Conservation (phyloP, 495 filamentous ascomycete genomes). For the Aspergillus leporis region DNA sequence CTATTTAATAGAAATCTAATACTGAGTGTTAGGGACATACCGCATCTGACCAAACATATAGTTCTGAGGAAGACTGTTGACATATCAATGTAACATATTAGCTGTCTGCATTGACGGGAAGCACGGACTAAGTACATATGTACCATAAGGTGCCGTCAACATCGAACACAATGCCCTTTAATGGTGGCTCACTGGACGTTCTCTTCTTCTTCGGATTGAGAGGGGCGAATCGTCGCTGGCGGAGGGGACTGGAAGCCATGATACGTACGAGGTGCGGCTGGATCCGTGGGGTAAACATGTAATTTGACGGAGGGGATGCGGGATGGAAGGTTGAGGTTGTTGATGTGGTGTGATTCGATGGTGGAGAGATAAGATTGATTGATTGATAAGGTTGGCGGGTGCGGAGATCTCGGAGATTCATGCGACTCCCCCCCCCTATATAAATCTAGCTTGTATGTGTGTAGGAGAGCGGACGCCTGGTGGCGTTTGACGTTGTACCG, state of each 20-base stretch:
- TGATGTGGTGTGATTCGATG: neutral
- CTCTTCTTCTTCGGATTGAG: conserved; percentile 40
- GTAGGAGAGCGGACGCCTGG: too few relatives aligned
- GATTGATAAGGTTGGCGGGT: neutral
- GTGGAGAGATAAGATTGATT: neutral
- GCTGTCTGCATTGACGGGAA: neutral
- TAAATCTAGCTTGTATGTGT: neutral
- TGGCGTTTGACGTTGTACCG: too few relatives aligned
- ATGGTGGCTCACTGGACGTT: conserved; percentile 46
- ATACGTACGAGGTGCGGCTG: conserved; percentile 6
- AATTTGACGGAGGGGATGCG: neutral
- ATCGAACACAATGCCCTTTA: conserved; percentile 90
- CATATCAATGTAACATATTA: neutral
- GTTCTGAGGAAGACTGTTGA: conserved; percentile 75
- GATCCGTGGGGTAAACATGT: neutral
- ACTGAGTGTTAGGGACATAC: conserved; percentile 28
- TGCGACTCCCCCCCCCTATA: neutral
- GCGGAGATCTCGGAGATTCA: neutral
- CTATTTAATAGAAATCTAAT: neutral
- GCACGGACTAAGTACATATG: conserved; percentile 31
- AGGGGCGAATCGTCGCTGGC: conserved; percentile 54
- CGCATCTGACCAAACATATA: conserved; percentile 95
- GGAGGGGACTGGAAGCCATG: conserved; percentile 40
- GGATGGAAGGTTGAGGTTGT: neutral
- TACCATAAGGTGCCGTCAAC: conserved; percentile 94